phyloP scores from a whole-genome alignment of 129 eudicot species.

The Artemisia tridentata region DNA sequence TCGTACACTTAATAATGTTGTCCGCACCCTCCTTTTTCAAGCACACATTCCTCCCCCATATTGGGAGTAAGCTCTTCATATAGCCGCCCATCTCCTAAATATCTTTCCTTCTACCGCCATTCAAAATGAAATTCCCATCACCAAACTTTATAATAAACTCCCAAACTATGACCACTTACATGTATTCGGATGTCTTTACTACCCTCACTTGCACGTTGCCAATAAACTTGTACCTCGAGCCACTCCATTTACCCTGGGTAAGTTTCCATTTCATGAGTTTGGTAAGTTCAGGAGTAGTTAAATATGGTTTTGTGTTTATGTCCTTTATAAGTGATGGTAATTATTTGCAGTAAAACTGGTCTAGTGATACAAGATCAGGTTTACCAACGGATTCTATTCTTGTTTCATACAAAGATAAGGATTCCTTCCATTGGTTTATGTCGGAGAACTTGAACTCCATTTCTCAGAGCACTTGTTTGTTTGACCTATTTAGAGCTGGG shows the following conservation, averaged over 20 bases:
- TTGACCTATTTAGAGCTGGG: background rate
- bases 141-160: too few species aligned
- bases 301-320: slow-evolving; percentile 68
- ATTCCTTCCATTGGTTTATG: slow-evolving; percentile 47
- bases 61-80: too few species aligned
- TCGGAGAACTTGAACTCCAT: slow-evolving; percentile 56
- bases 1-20: too few species aligned
- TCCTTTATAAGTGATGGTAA: slow-evolving; percentile 56
- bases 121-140: too few species aligned
- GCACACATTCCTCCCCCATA: too few species aligned
- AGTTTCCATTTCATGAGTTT: slow-evolving; percentile 92
- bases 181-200: too few species aligned
- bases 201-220: too few species aligned
- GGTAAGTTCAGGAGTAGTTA: slow-evolving; percentile 71
- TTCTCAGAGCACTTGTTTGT: background rate
- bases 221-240: too few species aligned
- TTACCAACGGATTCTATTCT: slow-evolving; percentile 48
- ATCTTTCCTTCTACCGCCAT: too few species aligned
- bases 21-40: too few species aligned
- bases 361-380: slow-evolving; percentile 51
- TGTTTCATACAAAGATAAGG: slow-evolving; percentile 47
- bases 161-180: too few species aligned
- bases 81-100: too few species aligned
- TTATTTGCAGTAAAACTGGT: slow-evolving; percentile 59
- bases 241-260: slow-evolving; percentile 83